Evolutionary conservation across 495 filamentous ascomycete genomes (phyloP).

Genomic region (Penicillium ochrochloron): DNA sequence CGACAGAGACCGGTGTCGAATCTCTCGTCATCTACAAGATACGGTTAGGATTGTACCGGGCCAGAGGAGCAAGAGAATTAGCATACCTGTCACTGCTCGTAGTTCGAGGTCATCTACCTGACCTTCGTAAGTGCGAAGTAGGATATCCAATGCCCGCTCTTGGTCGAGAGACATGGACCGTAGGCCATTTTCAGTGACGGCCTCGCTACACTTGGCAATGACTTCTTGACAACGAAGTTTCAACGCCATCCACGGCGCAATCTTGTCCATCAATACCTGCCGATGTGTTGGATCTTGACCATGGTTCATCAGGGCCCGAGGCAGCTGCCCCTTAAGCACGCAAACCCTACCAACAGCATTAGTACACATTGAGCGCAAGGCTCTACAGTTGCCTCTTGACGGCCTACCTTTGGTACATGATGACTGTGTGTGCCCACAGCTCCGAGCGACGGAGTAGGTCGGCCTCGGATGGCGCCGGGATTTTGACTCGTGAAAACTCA

Average conservation of each 20-base stretch:
- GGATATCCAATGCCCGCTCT: conserved; percentile 41
- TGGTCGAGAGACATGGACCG: conserved; percentile 44
- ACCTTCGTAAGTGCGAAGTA: conserved; percentile 42
- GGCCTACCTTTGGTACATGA: conserved; percentile 47
- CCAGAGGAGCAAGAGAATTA: background rate
- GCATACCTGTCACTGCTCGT: conserved; percentile 36
- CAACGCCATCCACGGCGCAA: conserved; percentile 38
- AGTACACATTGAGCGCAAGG: background rate
- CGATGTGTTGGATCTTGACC: conserved; percentile 43
- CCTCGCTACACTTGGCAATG: conserved; percentile 39
- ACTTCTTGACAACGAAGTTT: conserved; percentile 45
- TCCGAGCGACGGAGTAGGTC: conserved; percentile 46
- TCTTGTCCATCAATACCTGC: conserved; percentile 37
- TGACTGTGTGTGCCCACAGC: conserved; percentile 50
- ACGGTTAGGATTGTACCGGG: background rate
- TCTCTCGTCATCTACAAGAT: conserved; percentile 36
- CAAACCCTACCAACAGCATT: conserved; percentile 35
- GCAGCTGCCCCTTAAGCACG: conserved; percentile 43
- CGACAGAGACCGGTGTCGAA: conserved; percentile 39
- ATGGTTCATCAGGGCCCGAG: conserved; percentile 37
- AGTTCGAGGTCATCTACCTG: conserved; percentile 41
- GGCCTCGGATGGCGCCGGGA: conserved; percentile 37
- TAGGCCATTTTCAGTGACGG: conserved; percentile 43
- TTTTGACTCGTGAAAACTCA: conserved; percentile 47
- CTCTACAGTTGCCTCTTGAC: too few relatives aligned